Evolutionary conservation across 106 monocot species (phyloP).

Genomic region (Vanilla planifolia): DNA sequence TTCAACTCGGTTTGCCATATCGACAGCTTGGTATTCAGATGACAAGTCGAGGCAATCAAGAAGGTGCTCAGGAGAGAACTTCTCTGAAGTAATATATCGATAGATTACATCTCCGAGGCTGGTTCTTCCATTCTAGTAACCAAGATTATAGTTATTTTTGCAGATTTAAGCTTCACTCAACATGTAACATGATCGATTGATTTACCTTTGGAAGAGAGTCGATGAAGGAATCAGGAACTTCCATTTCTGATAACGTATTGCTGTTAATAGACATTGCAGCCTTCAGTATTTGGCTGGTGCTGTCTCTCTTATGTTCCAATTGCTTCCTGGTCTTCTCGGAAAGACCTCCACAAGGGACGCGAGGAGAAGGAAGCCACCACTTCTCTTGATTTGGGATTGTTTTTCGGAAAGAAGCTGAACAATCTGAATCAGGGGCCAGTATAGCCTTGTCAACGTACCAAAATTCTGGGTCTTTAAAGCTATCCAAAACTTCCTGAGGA

Average conservation of each 20-base stretch:
- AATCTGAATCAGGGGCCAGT: conserved; percentile 46
- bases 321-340: conserved; percentile 51
- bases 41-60: conserved; percentile 81
- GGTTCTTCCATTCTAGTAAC: conserved; percentile 68
- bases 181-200: too few species aligned
- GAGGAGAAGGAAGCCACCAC: conserved; percentile 93
- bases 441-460: conserved; percentile 93
- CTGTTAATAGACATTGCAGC: conserved; percentile 89
- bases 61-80: conserved; percentile 79
- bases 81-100: conserved; percentile 72
- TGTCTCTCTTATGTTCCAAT: conserved; percentile 71
- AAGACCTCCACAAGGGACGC: conserved; percentile 73
- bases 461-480: conserved; percentile 65
- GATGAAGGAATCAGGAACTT: conserved; percentile 65
- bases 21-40: conserved; percentile 82
- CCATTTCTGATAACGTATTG: conserved; percentile 81
- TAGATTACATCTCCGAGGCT: conserved; percentile 73
- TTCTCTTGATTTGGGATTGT: conserved; percentile 55
- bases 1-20: conserved; percentile 86
- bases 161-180: too few species aligned
- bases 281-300: conserved; percentile 75
- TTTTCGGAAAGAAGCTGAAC: conserved; percentile 43
- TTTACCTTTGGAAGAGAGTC: conserved; percentile 77
- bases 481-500: conserved; percentile 74
- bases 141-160: neutral